Conservation (phyloP, 805 yeast genomes). For the Tetrapisispora taiwanensis region DNA sequence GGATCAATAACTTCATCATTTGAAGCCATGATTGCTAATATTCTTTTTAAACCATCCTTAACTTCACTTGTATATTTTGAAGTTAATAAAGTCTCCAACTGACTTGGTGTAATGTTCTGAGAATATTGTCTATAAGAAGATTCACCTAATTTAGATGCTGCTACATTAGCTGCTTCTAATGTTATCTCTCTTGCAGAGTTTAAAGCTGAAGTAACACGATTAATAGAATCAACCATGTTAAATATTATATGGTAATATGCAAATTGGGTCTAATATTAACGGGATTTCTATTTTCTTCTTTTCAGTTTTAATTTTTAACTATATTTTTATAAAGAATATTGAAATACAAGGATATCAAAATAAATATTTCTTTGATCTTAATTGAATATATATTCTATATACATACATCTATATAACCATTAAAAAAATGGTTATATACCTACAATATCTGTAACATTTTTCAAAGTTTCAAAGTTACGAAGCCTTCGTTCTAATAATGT, state of each 20-base stretch:
- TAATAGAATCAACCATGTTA: constrained; percentile 46
- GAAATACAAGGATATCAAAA: too few relatives aligned
- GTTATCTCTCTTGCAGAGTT: constrained; percentile 75
- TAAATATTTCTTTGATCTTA: too few relatives aligned
- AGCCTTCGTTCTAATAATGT: too few relatives aligned
- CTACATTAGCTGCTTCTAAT: constrained; percentile 73
- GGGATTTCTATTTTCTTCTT: too few relatives aligned
- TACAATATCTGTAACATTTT: background rate
- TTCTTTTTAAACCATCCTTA: constrained; percentile 48
- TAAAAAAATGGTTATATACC: too few relatives aligned
- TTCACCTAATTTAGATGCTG: constrained; percentile 55
- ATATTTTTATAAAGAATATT: too few relatives aligned
- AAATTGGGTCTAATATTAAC: too few relatives aligned
- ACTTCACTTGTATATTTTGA: constrained; percentile 61
- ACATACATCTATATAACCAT: too few relatives aligned
- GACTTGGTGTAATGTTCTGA: constrained; percentile 45
- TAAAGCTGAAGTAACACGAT: constrained; percentile 56
- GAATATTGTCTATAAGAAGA: constrained; percentile 39
- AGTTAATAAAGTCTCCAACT: constrained; percentile 54
- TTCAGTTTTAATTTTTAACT: too few relatives aligned
- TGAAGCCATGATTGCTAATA: constrained; percentile 37
- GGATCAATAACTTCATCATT: constrained; percentile 32
- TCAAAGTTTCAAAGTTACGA: too few relatives aligned
- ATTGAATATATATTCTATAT: too few relatives aligned
- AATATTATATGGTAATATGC: background rate